phyloP scores from a whole-genome alignment of 495 filamentous ascomycete genomes.

The Neurospora sp. region DNA sequence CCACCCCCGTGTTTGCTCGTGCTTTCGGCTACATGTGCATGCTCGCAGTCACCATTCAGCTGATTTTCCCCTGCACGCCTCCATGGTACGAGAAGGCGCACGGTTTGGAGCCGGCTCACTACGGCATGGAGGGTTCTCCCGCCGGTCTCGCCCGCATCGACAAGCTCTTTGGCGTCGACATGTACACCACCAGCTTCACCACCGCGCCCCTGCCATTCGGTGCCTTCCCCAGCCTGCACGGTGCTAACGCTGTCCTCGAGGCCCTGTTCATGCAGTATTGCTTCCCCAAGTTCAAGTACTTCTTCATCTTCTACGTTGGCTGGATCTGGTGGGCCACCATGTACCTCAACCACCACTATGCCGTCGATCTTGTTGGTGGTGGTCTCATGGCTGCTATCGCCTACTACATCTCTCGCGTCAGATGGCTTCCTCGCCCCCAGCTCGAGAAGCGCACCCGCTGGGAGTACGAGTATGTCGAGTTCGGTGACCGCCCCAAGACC shows the following conservation, averaged over 20 bases:
- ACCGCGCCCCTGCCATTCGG: conserved; percentile 88
- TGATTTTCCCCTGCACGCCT: conserved; percentile 84
- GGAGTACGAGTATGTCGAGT: conserved; percentile 91
- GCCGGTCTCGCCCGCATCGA: conserved; percentile 86
- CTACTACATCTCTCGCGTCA: conserved; percentile 70
- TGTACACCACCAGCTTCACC: conserved; percentile 84
- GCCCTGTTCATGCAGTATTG: conserved; percentile 87
- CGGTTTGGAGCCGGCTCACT: conserved; percentile 77
- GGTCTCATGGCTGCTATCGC: conserved; percentile 66
- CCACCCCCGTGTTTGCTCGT: conserved; percentile 70
- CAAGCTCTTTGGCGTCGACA: conserved; percentile 73
- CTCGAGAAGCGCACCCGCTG: conserved; percentile 76
- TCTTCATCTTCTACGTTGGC: conserved; percentile 70
- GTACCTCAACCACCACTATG: conserved; percentile 94
- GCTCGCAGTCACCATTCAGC: conserved; percentile 71
- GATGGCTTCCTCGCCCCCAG: conserved; percentile 74
- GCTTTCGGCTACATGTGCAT: conserved; percentile 91
- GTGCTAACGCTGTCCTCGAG: conserved; percentile 75
- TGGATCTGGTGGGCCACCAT: conserved; percentile 99
- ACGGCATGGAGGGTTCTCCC: conserved; percentile 77
- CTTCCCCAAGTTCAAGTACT: conserved; percentile 66
- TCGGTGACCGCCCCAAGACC: conserved; percentile 41
- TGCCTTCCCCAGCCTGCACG: conserved; percentile 85
- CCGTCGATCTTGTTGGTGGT: conserved; percentile 82
- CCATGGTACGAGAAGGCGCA: conserved; percentile 93